Evolutionary conservation across 2,329 filamentous ascomycete species (phyloP), one percentile per base, ranked within the genome.

Genomic region (Colletotrichum tanaceti): DNA sequence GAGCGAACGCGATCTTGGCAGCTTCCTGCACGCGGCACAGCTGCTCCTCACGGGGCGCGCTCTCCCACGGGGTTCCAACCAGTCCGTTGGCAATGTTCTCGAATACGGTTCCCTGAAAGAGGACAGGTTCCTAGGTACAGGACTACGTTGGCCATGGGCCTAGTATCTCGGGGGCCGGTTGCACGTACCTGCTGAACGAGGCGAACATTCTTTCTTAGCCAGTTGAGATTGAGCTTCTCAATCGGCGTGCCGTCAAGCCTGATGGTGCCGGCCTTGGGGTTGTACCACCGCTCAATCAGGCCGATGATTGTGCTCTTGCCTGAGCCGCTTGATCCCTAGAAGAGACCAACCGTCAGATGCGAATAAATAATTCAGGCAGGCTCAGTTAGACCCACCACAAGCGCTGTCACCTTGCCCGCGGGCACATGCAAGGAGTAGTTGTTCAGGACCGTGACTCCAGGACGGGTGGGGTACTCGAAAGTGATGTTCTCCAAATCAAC

Each of bases 21-120:
- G 84, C 83, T 18, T 80, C 76, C 28, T 79, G 72, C 7, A 85
- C 80, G 69, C 81, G 75, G 52, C 71, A 72, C 67, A 76, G 73
- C 68, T 83, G 81, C 57, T 82, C 78, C 38, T 80, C 79, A 3
- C 52, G 53, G 2, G 71, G 16, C 2, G 53, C 52, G 2, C 60
- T 57, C 32, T 74, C 71, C 68, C 68, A 70, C 2, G 62, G 52
- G 74, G 79, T 76, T 65, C 80, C 74, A 32, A 78, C 68, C 0
- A 87, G 75, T 1, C 85, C 86, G 62, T 83, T 81, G 0, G 79
- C 79, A 2, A 88, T 82, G 70, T 88, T 88, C 3, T 84, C 80
- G 65, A 81, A 83, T 4, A 88, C 83, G 0, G 77, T 77, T 13
- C 76, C 78, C 52, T 78, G 77, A 63, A 82, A 81, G 2, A 82